phyloP scores from a whole-genome alignment of 2,329 filamentous ascomycete species.

The Camillea tinctor region DNA sequence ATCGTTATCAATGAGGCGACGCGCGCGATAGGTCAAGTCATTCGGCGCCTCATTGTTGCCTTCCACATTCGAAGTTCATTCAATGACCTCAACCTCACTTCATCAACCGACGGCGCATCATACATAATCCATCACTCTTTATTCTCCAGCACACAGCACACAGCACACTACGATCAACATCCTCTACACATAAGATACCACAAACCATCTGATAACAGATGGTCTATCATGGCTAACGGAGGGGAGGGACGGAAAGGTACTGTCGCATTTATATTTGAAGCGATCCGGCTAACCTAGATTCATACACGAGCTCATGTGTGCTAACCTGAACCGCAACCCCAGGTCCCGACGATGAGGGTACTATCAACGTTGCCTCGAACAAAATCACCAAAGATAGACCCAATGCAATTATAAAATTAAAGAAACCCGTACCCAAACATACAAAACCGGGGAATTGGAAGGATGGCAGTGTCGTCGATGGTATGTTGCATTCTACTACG shows the following conservation, averaged over 20 bases:
- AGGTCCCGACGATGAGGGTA: conserved; percentile 53
- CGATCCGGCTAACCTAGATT: conserved; percentile 3
- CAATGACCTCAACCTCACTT: background rate
- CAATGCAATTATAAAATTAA: conserved; percentile 59
- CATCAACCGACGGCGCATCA: background rate
- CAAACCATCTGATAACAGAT: background rate
- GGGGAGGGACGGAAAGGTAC: conserved; percentile 29
- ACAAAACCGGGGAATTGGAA: conserved; percentile 70
- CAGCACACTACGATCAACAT: background rate
- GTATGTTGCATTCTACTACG: conserved; percentile 39
- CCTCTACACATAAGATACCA: background rate
- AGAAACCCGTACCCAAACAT: conserved; percentile 61
- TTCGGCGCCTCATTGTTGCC: background rate
- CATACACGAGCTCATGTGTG: conserved; percentile 4
- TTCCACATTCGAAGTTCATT: background rate
- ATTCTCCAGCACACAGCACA: too few species aligned
- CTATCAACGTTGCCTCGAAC: conserved; percentile 63
- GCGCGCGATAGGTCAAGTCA: background rate
- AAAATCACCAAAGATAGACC: conserved; percentile 45
- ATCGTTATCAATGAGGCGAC: background rate
- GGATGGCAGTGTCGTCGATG: conserved; percentile 62
- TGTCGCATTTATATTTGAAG: background rate
- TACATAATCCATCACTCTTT: background rate
- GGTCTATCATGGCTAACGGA: conserved; percentile 25
- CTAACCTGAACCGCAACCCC: conserved; percentile 16